A percentile compares a stretch with the other conserved stretches of the same genome.
phyloP scores from a whole-genome alignment of 345 rosid genomes.

The Streptanthus diversifolius region DNA sequence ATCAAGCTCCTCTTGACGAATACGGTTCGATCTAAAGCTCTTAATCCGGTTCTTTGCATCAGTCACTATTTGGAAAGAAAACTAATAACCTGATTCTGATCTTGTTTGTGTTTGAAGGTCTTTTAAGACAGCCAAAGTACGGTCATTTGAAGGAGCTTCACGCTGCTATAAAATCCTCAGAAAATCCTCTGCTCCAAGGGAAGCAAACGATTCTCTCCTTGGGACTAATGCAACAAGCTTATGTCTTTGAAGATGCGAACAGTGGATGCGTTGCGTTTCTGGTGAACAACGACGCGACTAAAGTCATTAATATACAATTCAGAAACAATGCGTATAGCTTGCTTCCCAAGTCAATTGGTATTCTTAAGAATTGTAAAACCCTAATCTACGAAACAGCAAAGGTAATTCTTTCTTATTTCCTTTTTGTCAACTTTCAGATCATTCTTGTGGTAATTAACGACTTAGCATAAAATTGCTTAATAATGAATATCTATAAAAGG shows the following conservation, averaged over 20 bases:
- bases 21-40: slow-evolving; percentile 50
- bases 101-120: slow-evolving; percentile 41
- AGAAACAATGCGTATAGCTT: slow-evolving; percentile 43
- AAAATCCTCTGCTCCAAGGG: slow-evolving; percentile 55
- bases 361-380: slow-evolving; percentile 58
- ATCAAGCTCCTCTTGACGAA: slow-evolving; percentile 90
- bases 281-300: slow-evolving; percentile 46
- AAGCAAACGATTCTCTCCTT: slow-evolving; percentile 45
- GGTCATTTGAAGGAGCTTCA: slow-evolving; percentile 84
- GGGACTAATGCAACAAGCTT: slow-evolving; percentile 72
- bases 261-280: slow-evolving; percentile 81
- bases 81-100: background rate
- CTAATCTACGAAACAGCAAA: slow-evolving; percentile 69
- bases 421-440: background rate
- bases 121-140: slow-evolving; percentile 76
- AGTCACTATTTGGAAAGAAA: background rate
- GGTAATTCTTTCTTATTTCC: slow-evolving; percentile 34
- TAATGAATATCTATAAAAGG: slow-evolving; percentile 33
- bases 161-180: slow-evolving; percentile 50
- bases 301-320: slow-evolving; percentile 42
- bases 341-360: slow-evolving; percentile 63
- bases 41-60: background rate
- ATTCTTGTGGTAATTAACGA: background rate
- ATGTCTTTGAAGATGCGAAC: slow-evolving; percentile 50
- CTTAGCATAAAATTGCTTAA: background rate